phyloP scores from a whole-genome alignment of 2,329 filamentous ascomycete species.

The Scytalidium lignicola region DNA sequence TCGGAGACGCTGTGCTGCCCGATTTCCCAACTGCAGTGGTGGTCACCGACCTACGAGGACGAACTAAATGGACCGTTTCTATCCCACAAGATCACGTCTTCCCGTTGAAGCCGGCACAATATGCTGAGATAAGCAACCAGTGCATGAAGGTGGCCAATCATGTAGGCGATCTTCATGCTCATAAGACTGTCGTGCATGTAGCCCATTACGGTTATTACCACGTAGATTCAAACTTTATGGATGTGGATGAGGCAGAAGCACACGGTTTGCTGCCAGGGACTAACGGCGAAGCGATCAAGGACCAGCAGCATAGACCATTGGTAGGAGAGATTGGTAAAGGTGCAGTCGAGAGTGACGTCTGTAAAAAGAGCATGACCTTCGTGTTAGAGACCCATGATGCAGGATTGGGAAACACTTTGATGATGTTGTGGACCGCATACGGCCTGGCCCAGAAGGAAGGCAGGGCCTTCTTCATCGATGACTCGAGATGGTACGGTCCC shows the following conservation, averaged over 20 bases:
- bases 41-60: constrained; percentile 59
- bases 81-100: constrained; percentile 65
- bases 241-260: constrained; percentile 66
- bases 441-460: constrained; percentile 70
- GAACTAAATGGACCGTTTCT: constrained; percentile 72
- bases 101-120: constrained; percentile 61
- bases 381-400: constrained; percentile 70
- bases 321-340: constrained; percentile 43
- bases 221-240: constrained; percentile 65
- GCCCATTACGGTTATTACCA: constrained; percentile 51
- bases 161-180: constrained; percentile 46
- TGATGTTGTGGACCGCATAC: constrained; percentile 81
- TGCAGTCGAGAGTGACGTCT: constrained; percentile 49
- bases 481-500: constrained; percentile 61
- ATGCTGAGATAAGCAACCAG: constrained; percentile 63
- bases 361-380: constrained; percentile 69
- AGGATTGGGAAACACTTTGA: constrained; percentile 69
- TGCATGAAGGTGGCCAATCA: constrained; percentile 60
- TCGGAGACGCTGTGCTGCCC: constrained; percentile 60
- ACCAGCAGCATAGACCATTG: constrained; percentile 28
- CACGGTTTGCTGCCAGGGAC: constrained; percentile 50
- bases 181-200: constrained; percentile 37
- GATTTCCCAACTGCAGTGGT: constrained; percentile 69
- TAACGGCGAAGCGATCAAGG: constrained; percentile 19
- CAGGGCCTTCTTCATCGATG: constrained; percentile 78